Conservation (phyloP, 139 green algal genomes). For the Pedinophyceae sp. region DNA sequence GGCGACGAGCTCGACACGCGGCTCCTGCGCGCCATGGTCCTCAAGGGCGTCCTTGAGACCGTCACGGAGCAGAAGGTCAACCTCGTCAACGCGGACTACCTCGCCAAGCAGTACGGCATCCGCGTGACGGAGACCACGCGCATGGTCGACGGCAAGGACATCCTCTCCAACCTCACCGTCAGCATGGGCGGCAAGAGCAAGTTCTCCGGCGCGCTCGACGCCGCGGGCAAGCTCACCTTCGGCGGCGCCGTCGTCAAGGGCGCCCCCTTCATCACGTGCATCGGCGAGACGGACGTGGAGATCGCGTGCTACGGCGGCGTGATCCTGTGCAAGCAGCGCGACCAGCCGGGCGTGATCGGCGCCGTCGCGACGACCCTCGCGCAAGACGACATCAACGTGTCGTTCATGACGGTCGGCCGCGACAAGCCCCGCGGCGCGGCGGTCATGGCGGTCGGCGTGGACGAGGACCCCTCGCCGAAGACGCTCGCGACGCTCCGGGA, state of each 20-base stretch:
- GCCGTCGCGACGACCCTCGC: constrained; percentile 51
- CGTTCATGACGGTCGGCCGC: constrained; percentile 77
- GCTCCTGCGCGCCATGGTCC: constrained; percentile 82
- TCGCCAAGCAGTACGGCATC: constrained; percentile 74
- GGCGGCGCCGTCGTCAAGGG: constrained; percentile 42
- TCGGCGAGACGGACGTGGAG: constrained; percentile 80
- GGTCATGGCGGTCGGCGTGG: constrained; percentile 90
- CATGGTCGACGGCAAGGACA: constrained; percentile 21
- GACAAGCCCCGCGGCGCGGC: constrained; percentile 13
- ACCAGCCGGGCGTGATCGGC: constrained; percentile 87
- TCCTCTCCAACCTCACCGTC: constrained; percentile 45
- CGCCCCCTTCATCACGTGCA: constrained; percentile 60
- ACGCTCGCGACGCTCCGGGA: constrained; percentile 18
- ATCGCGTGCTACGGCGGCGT: constrained; percentile 27
- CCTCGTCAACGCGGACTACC: constrained; percentile 90
- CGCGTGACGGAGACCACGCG: constrained; percentile 48
- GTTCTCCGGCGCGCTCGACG: constrained; percentile 52
- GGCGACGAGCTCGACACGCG: constrained; percentile 82
- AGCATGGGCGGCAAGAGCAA: constrained; percentile 33
- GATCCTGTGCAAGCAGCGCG: constrained; percentile 38
- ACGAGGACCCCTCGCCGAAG: constrained; percentile 31
- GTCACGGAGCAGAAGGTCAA: constrained; percentile 46
- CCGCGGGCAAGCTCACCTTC: constrained; percentile 39
- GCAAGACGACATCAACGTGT: constrained; percentile 70
- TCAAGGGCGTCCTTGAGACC: constrained; percentile 72